These are phyloP conservation scores for Microdochium bolleyi DNA, from an alignment of 2,329 filamentous ascomycete genomes.

Conservation along the genomic window DNA sequence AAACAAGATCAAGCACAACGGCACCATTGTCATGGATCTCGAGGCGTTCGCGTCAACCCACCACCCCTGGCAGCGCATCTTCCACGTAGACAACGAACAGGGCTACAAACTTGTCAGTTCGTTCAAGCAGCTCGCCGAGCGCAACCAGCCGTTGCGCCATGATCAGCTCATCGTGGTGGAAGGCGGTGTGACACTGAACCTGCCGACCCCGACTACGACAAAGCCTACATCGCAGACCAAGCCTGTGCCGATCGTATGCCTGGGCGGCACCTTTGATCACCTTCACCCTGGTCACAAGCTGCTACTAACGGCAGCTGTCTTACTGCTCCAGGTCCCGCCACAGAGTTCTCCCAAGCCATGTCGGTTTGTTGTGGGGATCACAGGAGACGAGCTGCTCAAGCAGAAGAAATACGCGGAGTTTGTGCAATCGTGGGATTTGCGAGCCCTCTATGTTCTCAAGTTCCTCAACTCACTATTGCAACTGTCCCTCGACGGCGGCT, in stretches of 20 bases:
- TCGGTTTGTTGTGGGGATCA: slow-evolving; percentile 75
- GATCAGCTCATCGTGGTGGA: slow-evolving; percentile 43
- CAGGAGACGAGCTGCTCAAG: slow-evolving; percentile 74
- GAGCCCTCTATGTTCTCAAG: slow-evolving; percentile 59
- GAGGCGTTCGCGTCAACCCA: slow-evolving; percentile 42
- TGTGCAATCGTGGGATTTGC: slow-evolving; percentile 71
- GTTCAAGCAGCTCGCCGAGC: slow-evolving; percentile 40
- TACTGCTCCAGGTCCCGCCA: slow-evolving; percentile 53
- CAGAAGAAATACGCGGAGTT: slow-evolving; percentile 84
- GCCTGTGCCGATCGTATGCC: slow-evolving; percentile 57
- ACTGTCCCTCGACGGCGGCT: slow-evolving; percentile 32
- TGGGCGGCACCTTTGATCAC: slow-evolving; percentile 95
- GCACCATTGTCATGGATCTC: slow-evolving; percentile 39
- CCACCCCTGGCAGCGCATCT: slow-evolving; percentile 57
- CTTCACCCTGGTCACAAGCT: slow-evolving; percentile 93
- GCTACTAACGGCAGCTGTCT: slow-evolving; percentile 78
- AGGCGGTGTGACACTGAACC: slow-evolving; percentile 40
- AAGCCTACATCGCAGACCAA: slow-evolving; percentile 12
- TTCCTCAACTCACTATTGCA: slow-evolving; percentile 63
- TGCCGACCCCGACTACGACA: slow-evolving; percentile 10
- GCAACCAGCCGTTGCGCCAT: slow-evolving; percentile 35
- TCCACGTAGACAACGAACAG: slow-evolving; percentile 56
- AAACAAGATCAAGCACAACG: slow-evolving; percentile 19
- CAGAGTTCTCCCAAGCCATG: slow-evolving; percentile 31
- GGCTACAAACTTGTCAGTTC: slow-evolving; percentile 49